phyloP scores from a whole-genome alignment of 768 basidiomycete genomes.

The Suillus brevipes region DNA sequence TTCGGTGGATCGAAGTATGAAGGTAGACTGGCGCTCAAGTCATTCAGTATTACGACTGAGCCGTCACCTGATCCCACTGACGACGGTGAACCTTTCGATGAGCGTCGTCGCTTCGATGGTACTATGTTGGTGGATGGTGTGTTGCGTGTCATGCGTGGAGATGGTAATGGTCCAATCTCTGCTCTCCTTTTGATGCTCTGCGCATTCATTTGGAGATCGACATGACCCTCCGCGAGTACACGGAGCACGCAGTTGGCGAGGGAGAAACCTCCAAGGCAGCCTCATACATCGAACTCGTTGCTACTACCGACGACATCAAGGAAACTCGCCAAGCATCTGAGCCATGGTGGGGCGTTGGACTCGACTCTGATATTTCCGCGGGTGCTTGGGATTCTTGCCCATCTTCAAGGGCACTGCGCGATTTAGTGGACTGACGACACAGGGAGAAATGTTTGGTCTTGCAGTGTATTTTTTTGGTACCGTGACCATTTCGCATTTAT shows the following conservation, averaged over 20 bases:
- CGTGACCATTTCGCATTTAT: too few species aligned
- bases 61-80: constrained; percentile 45
- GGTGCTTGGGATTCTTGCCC: constrained; percentile 75
- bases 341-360: constrained; percentile 95
- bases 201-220: constrained; percentile 78
- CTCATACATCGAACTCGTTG: constrained; percentile 90
- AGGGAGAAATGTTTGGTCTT: constrained; percentile 82
- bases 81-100: constrained; percentile 59
- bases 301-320: constrained; percentile 45
- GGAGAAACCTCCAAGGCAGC: constrained; percentile 88
- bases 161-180: constrained; percentile 95
- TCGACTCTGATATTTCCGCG: constrained; percentile 92
- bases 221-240: constrained; percentile 86
- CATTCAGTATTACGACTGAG: constrained; percentile 76
- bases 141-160: constrained; percentile 82
- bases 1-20: constrained; percentile 81
- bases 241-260: constrained; percentile 89
- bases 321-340: constrained; percentile 65
- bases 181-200: constrained; percentile 88
- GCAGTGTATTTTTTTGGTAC: constrained; percentile 63
- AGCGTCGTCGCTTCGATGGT: constrained; percentile 82
- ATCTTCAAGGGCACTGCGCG: constrained; percentile 42
- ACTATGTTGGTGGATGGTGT: constrained; percentile 84
- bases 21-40: constrained; percentile 78
- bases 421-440: constrained; percentile 76